Conservation (phyloP, 2,329 filamentous ascomycete species). For the Alternaria sp. region DNA sequence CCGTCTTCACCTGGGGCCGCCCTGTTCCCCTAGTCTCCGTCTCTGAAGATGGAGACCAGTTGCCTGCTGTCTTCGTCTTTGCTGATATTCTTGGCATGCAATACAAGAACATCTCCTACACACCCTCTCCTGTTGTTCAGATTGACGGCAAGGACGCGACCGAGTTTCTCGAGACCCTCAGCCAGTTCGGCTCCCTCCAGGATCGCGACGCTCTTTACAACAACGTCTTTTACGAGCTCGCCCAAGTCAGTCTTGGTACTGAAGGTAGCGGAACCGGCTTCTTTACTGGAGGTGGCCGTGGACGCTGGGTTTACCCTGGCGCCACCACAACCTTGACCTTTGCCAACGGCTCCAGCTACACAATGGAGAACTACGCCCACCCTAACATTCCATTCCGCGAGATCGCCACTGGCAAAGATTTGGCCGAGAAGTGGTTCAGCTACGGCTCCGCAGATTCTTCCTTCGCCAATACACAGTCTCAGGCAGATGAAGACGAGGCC, state of each 20-base stretch:
- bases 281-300: conserved; percentile 57
- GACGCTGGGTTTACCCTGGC: conserved; percentile 56
- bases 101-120: conserved; percentile 55
- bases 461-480: neutral
- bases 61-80: conserved; percentile 66
- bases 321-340: conserved; percentile 56
- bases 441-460: conserved; percentile 27
- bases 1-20: conserved; percentile 60
- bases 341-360: conserved; percentile 54
- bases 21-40: conserved; percentile 65
- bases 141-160: conserved; percentile 66
- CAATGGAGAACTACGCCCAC: conserved; percentile 56
- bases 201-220: conserved; percentile 67
- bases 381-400: conserved; percentile 51
- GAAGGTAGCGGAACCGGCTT: conserved; percentile 54
- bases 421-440: conserved; percentile 53
- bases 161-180: conserved; percentile 58
- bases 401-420: conserved; percentile 53
- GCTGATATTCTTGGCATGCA: conserved; percentile 57
- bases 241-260: conserved; percentile 54
- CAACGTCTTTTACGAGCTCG: conserved; percentile 59
- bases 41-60: conserved; percentile 65
- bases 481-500: conserved; percentile 10
- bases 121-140: conserved; percentile 61
- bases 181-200: conserved; percentile 60